Base-by-base conservation (phyloP, 129 eudicot species). In the Flaveria robusta region DNA sequence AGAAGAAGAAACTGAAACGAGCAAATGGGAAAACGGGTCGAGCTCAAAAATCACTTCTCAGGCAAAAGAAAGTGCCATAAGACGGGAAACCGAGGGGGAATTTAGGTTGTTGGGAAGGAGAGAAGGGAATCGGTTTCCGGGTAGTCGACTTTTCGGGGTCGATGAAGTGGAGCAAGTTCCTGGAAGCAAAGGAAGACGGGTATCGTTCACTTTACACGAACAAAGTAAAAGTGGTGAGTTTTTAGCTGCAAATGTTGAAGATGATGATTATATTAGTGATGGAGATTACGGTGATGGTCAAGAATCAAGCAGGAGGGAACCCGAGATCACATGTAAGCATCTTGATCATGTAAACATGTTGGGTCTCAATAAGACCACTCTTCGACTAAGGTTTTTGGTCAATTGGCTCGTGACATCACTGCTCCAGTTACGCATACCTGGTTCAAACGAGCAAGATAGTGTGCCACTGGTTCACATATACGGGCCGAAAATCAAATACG, bases 41-140 rank as follows among this genome's bases (percentile, higher is more conserved):
- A 55, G 81, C 16, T 85, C 88, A 15, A 87, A 81, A 49, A 77
- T 84, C 29, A 64, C 80, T 56, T 72, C 77, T 1, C 93, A 88
- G 69, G 68, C 88, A 8, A 95, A 91, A 49, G 99, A 86, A 64
- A 89, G 96, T 79, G 99, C 99, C 11, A 91, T 95, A 60, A 84
- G 97, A 75, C 81, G 99, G 77, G 99, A 95, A 78, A 95, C 99
- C 22, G 99, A 95, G 74, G 96, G 99, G n/a, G 99, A 95, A 16
- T 95, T 95, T 58, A 83, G 99, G 67, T 83, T 95, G 74, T 82
- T 95, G 74, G 99, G 95, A 68, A 85, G 97, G 75, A 86, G 99
- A 75, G 99, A 87, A 79, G 92, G 90, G 27, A 84, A 85, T 78
- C 84, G 85, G 72, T 78, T 88, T 83, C 81, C 93, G 14, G 88